Conservation (phyloP, 192 early-diverging fungal genomes). For the Ambispora gerdemannii region DNA sequence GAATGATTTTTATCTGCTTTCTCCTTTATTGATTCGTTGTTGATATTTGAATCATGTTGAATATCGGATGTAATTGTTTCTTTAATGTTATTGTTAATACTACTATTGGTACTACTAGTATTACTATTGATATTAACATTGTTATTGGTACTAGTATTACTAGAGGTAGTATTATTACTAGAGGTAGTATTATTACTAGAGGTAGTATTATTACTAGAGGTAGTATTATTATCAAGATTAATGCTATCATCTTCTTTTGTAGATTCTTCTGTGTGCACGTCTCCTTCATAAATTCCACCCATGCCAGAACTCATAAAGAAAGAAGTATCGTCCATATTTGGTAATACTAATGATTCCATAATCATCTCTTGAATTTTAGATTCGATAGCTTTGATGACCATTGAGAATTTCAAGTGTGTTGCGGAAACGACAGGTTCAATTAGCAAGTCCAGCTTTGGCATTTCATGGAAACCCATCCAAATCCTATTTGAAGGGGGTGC, state of each 20-base stretch:
- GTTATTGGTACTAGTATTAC: too few species aligned
- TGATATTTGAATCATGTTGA: too few species aligned
- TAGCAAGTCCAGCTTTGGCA: conserved; percentile 69
- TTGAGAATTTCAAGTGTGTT: conserved; percentile 70
- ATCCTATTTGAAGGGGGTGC: conserved; percentile 79
- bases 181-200: too few species aligned
- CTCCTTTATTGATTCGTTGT: too few species aligned
- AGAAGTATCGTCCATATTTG: conserved; percentile 85
- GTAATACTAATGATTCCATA: conserved; percentile 76
- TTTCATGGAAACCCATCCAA: conserved; percentile 85
- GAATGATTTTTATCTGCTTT: too few species aligned
- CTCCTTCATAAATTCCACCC: conserved; percentile 59
- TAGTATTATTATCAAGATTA: conserved; percentile 31
- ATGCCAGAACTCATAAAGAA: conserved; percentile 69
- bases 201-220: too few species aligned
- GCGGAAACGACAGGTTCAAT: conserved; percentile 88
- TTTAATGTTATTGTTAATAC: too few species aligned
- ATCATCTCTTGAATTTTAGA: conserved; percentile 80
- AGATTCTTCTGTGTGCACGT: conserved; percentile 33
- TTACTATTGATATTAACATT: too few species aligned
- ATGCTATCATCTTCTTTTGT: conserved; percentile 31
- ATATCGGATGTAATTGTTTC: conserved; percentile 21
- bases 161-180: too few species aligned
- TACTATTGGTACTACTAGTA: conserved; percentile 29
- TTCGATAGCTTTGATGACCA: conserved; percentile 81